phyloP scores from a whole-genome alignment of 345 rosid species.

The Dipteronia dyeriana region DNA sequence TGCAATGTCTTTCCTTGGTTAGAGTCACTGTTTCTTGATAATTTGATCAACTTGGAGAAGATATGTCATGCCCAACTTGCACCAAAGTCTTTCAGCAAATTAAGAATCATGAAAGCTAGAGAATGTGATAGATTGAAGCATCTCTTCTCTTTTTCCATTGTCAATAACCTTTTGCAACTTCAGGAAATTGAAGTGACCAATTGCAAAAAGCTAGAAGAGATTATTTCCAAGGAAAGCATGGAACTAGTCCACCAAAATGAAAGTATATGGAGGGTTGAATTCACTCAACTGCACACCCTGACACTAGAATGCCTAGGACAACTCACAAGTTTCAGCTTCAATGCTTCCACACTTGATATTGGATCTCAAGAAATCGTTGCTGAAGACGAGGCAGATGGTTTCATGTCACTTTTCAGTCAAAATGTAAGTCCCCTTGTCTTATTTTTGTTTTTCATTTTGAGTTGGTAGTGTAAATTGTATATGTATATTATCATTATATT shows the following conservation, averaged over 20 bases:
- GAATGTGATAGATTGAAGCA: slow-evolving; percentile 22
- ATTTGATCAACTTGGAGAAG: slow-evolving; percentile 24
- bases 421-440: background rate
- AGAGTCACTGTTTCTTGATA: slow-evolving; percentile 8
- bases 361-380: background rate
- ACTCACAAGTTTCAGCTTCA: background rate
- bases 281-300: background rate
- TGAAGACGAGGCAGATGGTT: background rate
- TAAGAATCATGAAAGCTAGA: slow-evolving; percentile 8
- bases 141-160: slow-evolving; percentile 19
- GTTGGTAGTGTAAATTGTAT: no score
- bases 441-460: no score
- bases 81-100: slow-evolving; percentile 7
- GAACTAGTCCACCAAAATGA: background rate
- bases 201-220: slow-evolving; percentile 19
- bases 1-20: background rate
- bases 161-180: slow-evolving; percentile 4
- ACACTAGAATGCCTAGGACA: background rate
- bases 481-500: no score
- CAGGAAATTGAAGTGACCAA: slow-evolving; percentile 12
- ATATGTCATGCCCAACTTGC: slow-evolving; percentile 11
- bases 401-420: background rate
- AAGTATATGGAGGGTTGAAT: background rate
- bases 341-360: background rate
- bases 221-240: slow-evolving; percentile 5